Conservation (phyloP, 208 protist species). For the Acanthamoeba sp. region DNA sequence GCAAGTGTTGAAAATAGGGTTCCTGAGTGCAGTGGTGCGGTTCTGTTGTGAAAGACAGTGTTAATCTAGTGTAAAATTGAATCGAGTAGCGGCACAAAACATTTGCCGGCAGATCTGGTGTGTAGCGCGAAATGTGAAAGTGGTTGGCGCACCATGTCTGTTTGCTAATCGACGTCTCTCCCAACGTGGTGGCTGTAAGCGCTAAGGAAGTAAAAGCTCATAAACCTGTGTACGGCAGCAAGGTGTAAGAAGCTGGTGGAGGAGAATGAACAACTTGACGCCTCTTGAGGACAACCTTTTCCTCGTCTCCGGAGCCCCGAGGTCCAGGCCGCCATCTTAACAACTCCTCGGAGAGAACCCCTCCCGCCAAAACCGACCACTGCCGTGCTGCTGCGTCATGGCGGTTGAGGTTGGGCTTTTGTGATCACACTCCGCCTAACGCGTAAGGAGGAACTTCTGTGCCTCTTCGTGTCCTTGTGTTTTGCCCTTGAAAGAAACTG, state of each 20-base stretch:
- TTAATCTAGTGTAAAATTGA: neutral
- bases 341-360: neutral
- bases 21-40: slow-evolving; percentile 23
- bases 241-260: neutral
- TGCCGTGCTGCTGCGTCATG: neutral
- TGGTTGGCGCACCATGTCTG: neutral
- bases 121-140: neutral
- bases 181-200: slow-evolving; percentile 62
- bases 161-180: slow-evolving; percentile 64
- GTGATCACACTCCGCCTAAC: neutral
- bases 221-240: neutral
- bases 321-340: neutral
- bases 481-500: too few relatives aligned
- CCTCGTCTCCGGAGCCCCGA: neutral
- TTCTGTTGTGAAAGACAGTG: slow-evolving; percentile 12
- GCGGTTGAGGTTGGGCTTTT: neutral
- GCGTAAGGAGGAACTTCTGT: too few relatives aligned
- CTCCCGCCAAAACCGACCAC: neutral
- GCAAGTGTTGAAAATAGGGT: slow-evolving; percentile 3
- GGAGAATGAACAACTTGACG: neutral
- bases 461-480: too few relatives aligned
- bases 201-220: slow-evolving; percentile 52
- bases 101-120: neutral
- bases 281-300: neutral
- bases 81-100: neutral